Conservation (phyloP, 805 yeast species). For the Schwanniomyces pseudopolymorphus region DNA sequence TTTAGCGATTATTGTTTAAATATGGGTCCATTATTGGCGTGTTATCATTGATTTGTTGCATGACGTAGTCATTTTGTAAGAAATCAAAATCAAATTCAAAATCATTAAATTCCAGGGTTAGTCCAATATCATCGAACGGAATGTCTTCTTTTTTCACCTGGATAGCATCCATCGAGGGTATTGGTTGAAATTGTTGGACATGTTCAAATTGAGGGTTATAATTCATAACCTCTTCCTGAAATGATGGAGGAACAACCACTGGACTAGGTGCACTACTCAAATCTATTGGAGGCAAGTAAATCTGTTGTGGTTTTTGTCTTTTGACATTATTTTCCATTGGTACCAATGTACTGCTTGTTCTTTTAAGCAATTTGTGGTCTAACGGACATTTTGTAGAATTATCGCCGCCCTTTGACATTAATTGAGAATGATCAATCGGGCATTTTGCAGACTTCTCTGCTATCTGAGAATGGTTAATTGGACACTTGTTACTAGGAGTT, state of each 20-base stretch:
- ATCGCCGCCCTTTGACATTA: no score
- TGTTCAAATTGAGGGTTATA: neutral
- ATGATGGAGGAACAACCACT: neutral
- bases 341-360: conserved; percentile 1
- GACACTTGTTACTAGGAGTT: conserved; percentile 1
- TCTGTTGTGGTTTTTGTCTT: neutral
- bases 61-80: conserved; percentile 24
- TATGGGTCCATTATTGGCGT: conserved; percentile 20
- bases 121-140: neutral
- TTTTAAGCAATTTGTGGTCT: conserved; percentile 19
- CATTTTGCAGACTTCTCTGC: conserved; percentile 1
- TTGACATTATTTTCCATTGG: conserved; percentile 18
- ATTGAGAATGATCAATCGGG: conserved; percentile 2
- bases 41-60: conserved; percentile 20
- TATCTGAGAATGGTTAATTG: conserved; percentile 2
- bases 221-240: neutral
- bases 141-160: neutral
- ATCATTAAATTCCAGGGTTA: conserved; percentile 2
- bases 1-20: conserved; percentile 15
- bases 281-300: neutral
- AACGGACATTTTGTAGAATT: conserved; percentile 32
- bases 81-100: conserved; percentile 30
- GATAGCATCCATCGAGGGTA: neutral
- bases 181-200: neutral
- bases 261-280: neutral